A percentile compares a stretch with the other conserved stretches of the same genome.
phyloP scores from a whole-genome alignment of 2,329 filamentous ascomycete genomes.

The Phialocephala subalpina region DNA sequence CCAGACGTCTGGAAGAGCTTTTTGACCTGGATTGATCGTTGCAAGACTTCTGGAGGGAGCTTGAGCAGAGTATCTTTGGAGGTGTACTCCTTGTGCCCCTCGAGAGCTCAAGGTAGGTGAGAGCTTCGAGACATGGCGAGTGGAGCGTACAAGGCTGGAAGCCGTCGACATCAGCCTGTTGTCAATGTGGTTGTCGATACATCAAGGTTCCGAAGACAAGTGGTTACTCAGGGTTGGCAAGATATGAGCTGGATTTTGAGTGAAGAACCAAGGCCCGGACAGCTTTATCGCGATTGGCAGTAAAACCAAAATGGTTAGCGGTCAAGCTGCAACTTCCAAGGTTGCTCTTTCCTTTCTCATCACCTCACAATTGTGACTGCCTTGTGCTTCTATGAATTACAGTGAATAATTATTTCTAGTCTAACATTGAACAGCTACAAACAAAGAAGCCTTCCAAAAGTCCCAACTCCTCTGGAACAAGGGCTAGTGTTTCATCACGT shows the following conservation, averaged over 20 bases:
- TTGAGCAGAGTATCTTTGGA: slow-evolving; percentile 16
- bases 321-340: slow-evolving; percentile 8
- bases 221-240: not conserved
- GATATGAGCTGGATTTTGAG: not conserved
- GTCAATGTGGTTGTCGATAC: slow-evolving; percentile 3
- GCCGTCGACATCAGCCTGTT: slow-evolving; percentile 44
- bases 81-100: slow-evolving; percentile 15
- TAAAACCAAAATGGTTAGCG: slow-evolving; percentile 16
- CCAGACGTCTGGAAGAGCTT: slow-evolving; percentile 49
- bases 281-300: slow-evolving; percentile 27
- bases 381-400: not conserved
- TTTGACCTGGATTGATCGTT: slow-evolving; percentile 36
- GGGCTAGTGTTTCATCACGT: slow-evolving; percentile 23
- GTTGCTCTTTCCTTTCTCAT: not conserved
- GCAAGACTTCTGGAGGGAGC: slow-evolving; percentile 33
- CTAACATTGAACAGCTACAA: not conserved
- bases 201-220: not conserved
- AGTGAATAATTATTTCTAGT: not conserved
- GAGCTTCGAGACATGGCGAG: slow-evolving; percentile 33
- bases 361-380: not conserved
- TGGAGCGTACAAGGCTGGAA: slow-evolving; percentile 33
- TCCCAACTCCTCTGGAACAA: slow-evolving; percentile 1
- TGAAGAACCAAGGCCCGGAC: not conserved
- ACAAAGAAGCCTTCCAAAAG: not conserved
- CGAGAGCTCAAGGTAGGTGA: slow-evolving; percentile 20